Evolutionary conservation across 129 eudicot species (phyloP).

Genomic region (Smallanthus sonchifolius): DNA sequence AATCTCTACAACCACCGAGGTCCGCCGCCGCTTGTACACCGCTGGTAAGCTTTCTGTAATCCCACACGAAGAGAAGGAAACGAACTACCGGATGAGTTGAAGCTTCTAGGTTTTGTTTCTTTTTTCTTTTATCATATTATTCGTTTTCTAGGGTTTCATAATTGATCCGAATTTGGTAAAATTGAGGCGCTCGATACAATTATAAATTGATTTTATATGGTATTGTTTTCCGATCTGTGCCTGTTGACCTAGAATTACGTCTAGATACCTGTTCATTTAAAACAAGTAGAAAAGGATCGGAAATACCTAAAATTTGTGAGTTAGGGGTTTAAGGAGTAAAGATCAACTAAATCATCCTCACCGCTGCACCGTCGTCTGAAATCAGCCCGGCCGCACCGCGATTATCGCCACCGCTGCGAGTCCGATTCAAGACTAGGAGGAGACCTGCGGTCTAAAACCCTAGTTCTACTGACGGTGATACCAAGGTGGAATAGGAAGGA

Average conservation of each 20-base stretch:
- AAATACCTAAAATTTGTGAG: not conserved
- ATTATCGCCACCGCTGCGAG: too few relatives aligned
- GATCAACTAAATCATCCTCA: too few relatives aligned
- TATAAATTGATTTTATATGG: not conserved
- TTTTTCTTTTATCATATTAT: not conserved
- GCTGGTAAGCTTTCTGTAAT: constrained; percentile 24
- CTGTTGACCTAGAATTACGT: constrained; percentile 18
- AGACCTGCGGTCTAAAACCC: too few relatives aligned
- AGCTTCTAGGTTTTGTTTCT: not conserved
- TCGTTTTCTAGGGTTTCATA: constrained; percentile 40
- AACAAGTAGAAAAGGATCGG: not conserved
- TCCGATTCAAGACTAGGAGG: too few relatives aligned
- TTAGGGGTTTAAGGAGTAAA: constrained; percentile 51
- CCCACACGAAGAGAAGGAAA: not conserved
- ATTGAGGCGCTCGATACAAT: not conserved
- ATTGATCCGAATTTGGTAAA: constrained; percentile 2
- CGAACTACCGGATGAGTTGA: not conserved
- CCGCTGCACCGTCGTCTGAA: too few relatives aligned
- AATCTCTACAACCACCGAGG: constrained; percentile 25
- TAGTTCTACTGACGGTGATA: too few relatives aligned
- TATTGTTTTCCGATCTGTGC: constrained; percentile 16
- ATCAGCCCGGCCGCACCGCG: too few relatives aligned
- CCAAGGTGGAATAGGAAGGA: too few relatives aligned
- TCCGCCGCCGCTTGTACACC: constrained; percentile 30
- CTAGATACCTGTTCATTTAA: not conserved